These are phyloP conservation scores for Avicennia marina DNA, from an alignment of 257 asterid genomes.

Conservation along the genomic window DNA sequence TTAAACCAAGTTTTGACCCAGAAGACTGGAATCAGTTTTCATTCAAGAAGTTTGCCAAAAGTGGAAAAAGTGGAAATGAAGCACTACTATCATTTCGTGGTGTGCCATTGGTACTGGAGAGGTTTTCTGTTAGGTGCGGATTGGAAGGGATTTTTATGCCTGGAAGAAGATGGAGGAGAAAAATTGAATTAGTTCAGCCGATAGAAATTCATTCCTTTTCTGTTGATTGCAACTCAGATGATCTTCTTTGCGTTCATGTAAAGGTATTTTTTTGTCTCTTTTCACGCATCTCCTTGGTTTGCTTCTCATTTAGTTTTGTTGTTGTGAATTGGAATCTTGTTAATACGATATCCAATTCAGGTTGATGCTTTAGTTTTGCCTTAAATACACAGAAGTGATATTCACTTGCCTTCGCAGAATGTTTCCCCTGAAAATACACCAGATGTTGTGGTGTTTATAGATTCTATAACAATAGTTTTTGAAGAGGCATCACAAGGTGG, in stretches of 20 bases:
- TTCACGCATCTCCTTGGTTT: not conserved
- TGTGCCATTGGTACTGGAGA: constrained; percentile 82
- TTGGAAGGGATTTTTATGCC: constrained; percentile 94
- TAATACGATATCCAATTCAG: constrained; percentile 15
- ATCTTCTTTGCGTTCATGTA: constrained; percentile 89
- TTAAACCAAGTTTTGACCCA: constrained; percentile 49
- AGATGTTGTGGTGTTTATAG: constrained; percentile 70
- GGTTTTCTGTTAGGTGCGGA: constrained; percentile 95
- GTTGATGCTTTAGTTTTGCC: not conserved
- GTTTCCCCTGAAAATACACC: constrained; percentile 72
- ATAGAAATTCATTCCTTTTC: constrained; percentile 72
- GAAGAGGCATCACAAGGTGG: constrained; percentile 93
- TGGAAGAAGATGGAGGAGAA: constrained; percentile 96
- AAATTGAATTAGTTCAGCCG: constrained; percentile 88
- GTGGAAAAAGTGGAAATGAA: constrained; percentile 52
- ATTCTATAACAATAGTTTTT: constrained; percentile 75
- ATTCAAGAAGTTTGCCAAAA: constrained; percentile 47
- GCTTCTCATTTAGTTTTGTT: not conserved
- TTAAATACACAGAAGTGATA: constrained; percentile 6
- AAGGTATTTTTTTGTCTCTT: constrained; percentile 45
- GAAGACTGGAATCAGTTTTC: constrained; percentile 85
- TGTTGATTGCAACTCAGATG: constrained; percentile 87
- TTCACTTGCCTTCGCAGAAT: constrained; percentile 61
- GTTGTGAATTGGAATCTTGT: not conserved
- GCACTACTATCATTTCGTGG: constrained; percentile 91